These are phyloP conservation scores for Puccinia sorghi DNA, from an alignment of 1,284 basidiomycete genomes.

Conservation along the genomic window DNA sequence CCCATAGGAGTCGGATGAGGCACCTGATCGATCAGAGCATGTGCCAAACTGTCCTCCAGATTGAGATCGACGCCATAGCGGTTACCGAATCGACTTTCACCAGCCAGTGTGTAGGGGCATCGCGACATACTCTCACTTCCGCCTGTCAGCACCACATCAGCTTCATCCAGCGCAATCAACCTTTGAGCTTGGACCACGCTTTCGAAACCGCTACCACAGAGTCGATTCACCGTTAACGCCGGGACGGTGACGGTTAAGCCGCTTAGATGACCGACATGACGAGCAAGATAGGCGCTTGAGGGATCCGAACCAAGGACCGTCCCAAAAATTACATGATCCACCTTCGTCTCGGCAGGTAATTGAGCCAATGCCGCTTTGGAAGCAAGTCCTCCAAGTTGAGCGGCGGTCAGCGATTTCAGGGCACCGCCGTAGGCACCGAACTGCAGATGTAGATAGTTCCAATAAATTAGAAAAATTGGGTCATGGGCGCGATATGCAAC, in stretches of 20 bases:
- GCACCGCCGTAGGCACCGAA: conserved; percentile 18
- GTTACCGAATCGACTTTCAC: conserved; percentile 59
- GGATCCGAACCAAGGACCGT: conserved; percentile 14
- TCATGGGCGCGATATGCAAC: not conserved
- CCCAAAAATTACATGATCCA: conserved; percentile 16
- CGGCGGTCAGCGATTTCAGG: conserved; percentile 28
- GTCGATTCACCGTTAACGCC: conserved; percentile 65
- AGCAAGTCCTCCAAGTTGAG: conserved; percentile 54
- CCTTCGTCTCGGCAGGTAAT: not conserved
- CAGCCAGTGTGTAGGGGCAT: conserved; percentile 67
- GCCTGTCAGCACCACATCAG: conserved; percentile 83
- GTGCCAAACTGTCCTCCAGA: conserved; percentile 64
- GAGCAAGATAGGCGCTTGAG: conserved; percentile 20
- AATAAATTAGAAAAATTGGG: not conserved
- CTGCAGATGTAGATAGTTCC: not conserved
- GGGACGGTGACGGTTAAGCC: conserved; percentile 62
- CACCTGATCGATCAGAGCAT: conserved; percentile 63
- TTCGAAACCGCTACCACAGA: conserved; percentile 96
- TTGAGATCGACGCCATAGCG: conserved; percentile 64
- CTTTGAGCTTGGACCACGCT: conserved; percentile 89
- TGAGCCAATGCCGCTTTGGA: conserved; percentile 56
- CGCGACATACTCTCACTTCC: conserved; percentile 99
- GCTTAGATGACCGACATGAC: conserved; percentile 12
- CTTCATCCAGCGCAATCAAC: conserved; percentile 81
- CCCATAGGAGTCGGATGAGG: conserved; percentile 57